A percentile compares a stretch with the other conserved stretches of the same genome.
These are phyloP conservation scores for Viridothelium virens DNA, from an alignment of 495 filamentous ascomycete species.

Conservation along the genomic window DNA sequence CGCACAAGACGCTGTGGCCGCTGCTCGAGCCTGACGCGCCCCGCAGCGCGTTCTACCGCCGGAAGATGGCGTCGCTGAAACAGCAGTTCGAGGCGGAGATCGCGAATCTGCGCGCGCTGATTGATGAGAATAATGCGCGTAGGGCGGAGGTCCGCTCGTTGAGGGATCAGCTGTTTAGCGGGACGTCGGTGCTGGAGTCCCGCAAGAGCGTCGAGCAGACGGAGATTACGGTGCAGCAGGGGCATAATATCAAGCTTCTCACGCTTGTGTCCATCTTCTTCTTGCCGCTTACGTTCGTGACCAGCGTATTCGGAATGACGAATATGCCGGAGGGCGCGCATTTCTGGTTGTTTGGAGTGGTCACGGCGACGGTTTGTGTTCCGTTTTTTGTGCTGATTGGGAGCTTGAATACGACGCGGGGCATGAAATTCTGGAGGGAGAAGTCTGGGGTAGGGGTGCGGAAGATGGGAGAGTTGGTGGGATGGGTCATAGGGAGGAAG, in stretches of 20 bases:
- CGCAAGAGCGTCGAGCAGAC: slow-evolving; percentile 35
- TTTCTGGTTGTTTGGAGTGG: slow-evolving; percentile 36
- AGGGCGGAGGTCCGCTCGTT: slow-evolving; percentile 33
- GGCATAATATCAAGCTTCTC: slow-evolving; percentile 43
- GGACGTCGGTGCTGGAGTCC: slow-evolving; percentile 38
- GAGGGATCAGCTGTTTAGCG: slow-evolving; percentile 40
- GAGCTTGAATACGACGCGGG: slow-evolving; percentile 33
- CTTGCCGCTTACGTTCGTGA: slow-evolving; percentile 42
- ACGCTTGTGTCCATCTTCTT: slow-evolving; percentile 46
- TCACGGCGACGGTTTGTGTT: slow-evolving; percentile 37
- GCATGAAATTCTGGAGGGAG: slow-evolving; percentile 23
- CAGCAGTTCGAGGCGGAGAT: slow-evolving; percentile 28
- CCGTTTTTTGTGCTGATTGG: slow-evolving; percentile 42
- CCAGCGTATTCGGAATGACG: slow-evolving; percentile 42
- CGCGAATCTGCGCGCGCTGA: slow-evolving; percentile 21
- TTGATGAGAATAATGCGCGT: slow-evolving; percentile 27
- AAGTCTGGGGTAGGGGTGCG: slow-evolving; percentile 13
- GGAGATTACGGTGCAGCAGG: slow-evolving; percentile 37
- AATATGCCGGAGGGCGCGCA: slow-evolving; percentile 34
- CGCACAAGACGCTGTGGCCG: slow-evolving; percentile 41
- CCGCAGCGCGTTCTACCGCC: slow-evolving; percentile 24
- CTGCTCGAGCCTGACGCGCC: slow-evolving; percentile 24
- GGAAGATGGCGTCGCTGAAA: slow-evolving; percentile 20
- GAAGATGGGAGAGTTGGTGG: not conserved
- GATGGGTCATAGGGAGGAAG: not conserved